Percentiles rank a stretch among this genome's conserved stretches.
These are phyloP conservation scores for Candida xyloterini DNA, from an alignment of 805 yeast species.

Conservation along the genomic window DNA sequence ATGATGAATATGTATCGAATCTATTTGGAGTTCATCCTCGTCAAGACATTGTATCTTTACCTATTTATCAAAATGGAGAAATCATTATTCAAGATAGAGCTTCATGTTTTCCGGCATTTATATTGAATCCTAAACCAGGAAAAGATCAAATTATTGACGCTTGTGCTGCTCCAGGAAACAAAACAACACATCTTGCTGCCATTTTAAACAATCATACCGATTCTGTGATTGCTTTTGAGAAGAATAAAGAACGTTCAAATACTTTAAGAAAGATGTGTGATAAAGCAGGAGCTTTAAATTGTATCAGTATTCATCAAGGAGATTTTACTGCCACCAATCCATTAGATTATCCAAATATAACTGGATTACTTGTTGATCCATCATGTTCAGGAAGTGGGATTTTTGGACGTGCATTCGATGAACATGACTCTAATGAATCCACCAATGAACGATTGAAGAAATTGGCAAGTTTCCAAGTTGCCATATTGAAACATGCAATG, in stretches of 20 bases:
- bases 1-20: constrained; percentile 71
- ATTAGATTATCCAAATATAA: constrained; percentile 56
- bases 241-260: constrained; percentile 70
- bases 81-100: constrained; percentile 94
- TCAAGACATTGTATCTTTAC: constrained; percentile 64
- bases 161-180: constrained; percentile 98
- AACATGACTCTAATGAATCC: constrained; percentile 43
- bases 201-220: constrained; percentile 40
- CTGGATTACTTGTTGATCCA: constrained; percentile 90
- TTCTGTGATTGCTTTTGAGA: constrained; percentile 81
- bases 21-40: constrained; percentile 80
- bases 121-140: constrained; percentile 60
- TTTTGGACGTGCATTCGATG: constrained; percentile 79
- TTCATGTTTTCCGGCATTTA: constrained; percentile 92
- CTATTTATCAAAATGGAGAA: constrained; percentile 69
- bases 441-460: constrained; percentile 61
- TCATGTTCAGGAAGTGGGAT: constrained; percentile 98
- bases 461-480: constrained; percentile 81
- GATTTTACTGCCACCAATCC: constrained; percentile 68
- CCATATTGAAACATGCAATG: constrained; percentile 86
- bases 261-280: constrained; percentile 73
- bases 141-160: constrained; percentile 73
- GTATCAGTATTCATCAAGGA: constrained; percentile 41
- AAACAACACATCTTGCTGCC: constrained; percentile 89
- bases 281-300: constrained; percentile 61